Percentiles rank a stretch among this genome's conserved stretches.
phyloP scores from a whole-genome alignment of 106 monocot species.

The Acorus gramineus region DNA sequence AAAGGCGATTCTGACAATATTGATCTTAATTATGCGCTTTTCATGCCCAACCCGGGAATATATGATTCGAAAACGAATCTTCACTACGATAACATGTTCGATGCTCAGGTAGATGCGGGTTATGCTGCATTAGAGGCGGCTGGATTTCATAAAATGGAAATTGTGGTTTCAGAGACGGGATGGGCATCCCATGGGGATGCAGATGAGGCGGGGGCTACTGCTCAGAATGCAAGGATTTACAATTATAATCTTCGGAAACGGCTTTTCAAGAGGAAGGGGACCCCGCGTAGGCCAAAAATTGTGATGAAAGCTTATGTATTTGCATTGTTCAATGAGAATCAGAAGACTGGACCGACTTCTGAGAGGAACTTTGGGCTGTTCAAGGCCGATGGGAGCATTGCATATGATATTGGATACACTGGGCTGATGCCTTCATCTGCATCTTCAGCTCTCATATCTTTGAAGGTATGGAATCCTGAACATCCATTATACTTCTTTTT shows the following conservation, averaged over 20 bases:
- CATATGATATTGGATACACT: slow-evolving; percentile 75
- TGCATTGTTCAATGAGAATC: slow-evolving; percentile 88
- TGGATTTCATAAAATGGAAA: slow-evolving; percentile 65
- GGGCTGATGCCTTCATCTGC: slow-evolving; percentile 37
- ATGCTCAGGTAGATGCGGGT: slow-evolving; percentile 78
- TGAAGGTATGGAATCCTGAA: slow-evolving; percentile 27
- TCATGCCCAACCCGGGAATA: slow-evolving; percentile 55
- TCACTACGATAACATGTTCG: slow-evolving; percentile 95
- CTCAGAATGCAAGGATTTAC: slow-evolving; percentile 66
- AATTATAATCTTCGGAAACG: slow-evolving; percentile 77
- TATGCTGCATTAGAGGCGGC: slow-evolving; percentile 70
- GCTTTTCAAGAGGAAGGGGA: slow-evolving; percentile 70
- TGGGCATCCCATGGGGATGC: slow-evolving; percentile 79
- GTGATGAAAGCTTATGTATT: slow-evolving; percentile 62
- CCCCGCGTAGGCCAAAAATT: slow-evolving; percentile 67
- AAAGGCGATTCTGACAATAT: slow-evolving; percentile 72
- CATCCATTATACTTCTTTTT: too few species aligned
- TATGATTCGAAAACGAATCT: slow-evolving; percentile 57
- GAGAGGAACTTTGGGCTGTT: slow-evolving; percentile 83
- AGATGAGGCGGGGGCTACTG: slow-evolving; percentile 59
- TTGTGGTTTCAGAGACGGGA: slow-evolving; percentile 76
- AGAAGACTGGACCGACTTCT: slow-evolving; percentile 58
- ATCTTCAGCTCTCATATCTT: slow-evolving; percentile 20
- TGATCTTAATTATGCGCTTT: slow-evolving; percentile 75
- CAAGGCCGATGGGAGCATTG: slow-evolving; percentile 77